These are phyloP conservation scores for Geotrichum histeridarum DNA, from an alignment of 1,139 yeast species.

Conservation along the genomic window DNA sequence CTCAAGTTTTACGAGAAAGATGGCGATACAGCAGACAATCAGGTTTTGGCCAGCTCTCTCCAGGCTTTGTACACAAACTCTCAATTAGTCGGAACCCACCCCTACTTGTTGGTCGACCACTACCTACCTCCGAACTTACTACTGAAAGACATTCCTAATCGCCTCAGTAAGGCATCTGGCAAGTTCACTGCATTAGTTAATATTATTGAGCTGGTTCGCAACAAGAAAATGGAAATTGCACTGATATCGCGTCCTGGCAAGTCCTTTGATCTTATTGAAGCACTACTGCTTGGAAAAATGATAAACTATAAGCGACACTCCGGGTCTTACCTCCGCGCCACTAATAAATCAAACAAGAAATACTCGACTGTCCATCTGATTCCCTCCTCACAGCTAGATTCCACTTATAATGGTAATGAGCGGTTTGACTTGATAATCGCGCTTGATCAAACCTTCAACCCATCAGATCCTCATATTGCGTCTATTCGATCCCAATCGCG, in stretches of 20 bases:
- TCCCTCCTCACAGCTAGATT: constrained; percentile 32
- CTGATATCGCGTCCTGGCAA: constrained; percentile 53
- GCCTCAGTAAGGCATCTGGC: constrained; percentile 78
- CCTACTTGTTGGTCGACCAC: constrained; percentile 76
- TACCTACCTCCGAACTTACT: constrained; percentile 78
- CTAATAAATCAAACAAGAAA: constrained; percentile 22
- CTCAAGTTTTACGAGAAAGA: constrained; percentile 74
- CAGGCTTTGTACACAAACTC: constrained; percentile 70
- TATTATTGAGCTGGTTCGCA: constrained; percentile 39
- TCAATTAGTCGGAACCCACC: constrained; percentile 79
- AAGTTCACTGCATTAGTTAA: constrained; percentile 69
- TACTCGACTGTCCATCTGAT: constrained; percentile 34
- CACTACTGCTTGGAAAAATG: constrained; percentile 62
- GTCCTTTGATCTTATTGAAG: constrained; percentile 74
- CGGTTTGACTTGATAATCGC: constrained; percentile 61
- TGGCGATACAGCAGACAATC: constrained; percentile 28
- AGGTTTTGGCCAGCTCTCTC: constrained; percentile 51
- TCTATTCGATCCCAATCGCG: constrained; percentile 33
- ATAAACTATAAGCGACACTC: constrained; percentile 63
- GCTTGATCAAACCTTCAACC: constrained; percentile 65
- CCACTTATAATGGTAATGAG: constrained; percentile 26
- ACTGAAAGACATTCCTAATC: constrained; percentile 69
- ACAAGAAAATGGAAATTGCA: constrained; percentile 45
- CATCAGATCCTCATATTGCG: constrained; percentile 37
- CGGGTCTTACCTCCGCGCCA: constrained; percentile 42